Base-by-base conservation (phyloP, 83 land plant genomes). In the Isoetes engelmannii region DNA sequence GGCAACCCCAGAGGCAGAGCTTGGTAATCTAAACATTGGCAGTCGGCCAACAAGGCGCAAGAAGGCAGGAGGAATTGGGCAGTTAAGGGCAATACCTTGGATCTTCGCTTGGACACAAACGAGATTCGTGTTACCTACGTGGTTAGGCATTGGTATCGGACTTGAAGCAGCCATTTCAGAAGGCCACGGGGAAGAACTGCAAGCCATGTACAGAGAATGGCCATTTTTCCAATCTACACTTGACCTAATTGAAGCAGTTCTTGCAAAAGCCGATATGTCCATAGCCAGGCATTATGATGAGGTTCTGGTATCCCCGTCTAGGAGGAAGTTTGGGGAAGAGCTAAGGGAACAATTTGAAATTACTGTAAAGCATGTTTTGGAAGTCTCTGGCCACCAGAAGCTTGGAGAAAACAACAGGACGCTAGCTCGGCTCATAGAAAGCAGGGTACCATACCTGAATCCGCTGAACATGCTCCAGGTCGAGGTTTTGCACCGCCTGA, bases 61-160 rank as follows among this genome's bases (percentile, higher is more conserved):
- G 68, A 75, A 77, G 48, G 64, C 89, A 61, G 81, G 80, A 0
- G 98, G 88, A 37, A 88, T 93, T 59, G 80, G 84, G 4, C 85
- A 89, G 50, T 84, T 93, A 10, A 86, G 98, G 5, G 96, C 96
- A 15, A 93, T 93, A 42, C 98, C 98, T 10, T 93, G 96, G 98
- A 75, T 93, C 12, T 93, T 93, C 73, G 98, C 98, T 13, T 93
- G 98, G 98, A 93, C 98, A 9, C 98, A 90, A 62, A 93, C 98
- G 3, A 80, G 98, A 44, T 90, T 86, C 55, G 88, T 87, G 41
- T 81, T 93, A 15, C 98, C 98, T 54, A 86, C 96, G 46, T 93
- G 98, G 98, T 96, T 93, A 17, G 98, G 98, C 5, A 79, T 93
- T 41, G 98, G 98, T n/a, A 77, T 85, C 45, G 96, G 96, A 10